These are phyloP conservation scores for Ascoidea rubescens DNA, from an alignment of 805 yeast genomes.

Conservation along the genomic window DNA sequence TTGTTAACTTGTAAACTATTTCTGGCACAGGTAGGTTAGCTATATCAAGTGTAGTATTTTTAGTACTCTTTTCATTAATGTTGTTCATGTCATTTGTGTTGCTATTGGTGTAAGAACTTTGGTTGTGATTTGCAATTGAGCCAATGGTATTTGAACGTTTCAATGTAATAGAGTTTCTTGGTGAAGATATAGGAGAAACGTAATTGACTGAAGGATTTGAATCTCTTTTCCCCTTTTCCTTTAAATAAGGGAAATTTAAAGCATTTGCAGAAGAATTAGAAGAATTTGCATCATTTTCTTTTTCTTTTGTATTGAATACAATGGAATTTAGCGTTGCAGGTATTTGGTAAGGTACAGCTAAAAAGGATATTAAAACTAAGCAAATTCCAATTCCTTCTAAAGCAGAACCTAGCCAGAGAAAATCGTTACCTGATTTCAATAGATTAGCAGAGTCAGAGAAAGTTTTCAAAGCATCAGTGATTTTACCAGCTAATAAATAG, in stretches of 20 bases:
- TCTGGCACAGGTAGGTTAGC: conserved; percentile 16
- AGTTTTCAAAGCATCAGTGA: conserved; percentile 52
- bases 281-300: conserved; percentile 1
- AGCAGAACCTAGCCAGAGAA: conserved; percentile 79
- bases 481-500: conserved; percentile 67
- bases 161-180: conserved; percentile 30
- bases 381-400: conserved; percentile 71
- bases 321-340: conserved; percentile 19
- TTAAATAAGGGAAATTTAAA: too few relatives aligned
- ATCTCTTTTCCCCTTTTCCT: not conserved
- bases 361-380: conserved; percentile 41
- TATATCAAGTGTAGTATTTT: conserved; percentile 13
- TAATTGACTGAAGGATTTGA: not conserved
- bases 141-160: conserved; percentile 10
- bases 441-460: conserved; percentile 60
- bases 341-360: conserved; percentile 37
- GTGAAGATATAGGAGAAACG: conserved; percentile 26
- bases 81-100: not conserved
- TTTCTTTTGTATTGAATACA: conserved; percentile 9
- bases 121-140: conserved; percentile 1
- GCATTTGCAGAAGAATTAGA: not conserved
- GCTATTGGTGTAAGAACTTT: conserved; percentile 3
- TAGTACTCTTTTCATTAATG: conserved; percentile 7
- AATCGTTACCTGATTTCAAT: conserved; percentile 53
- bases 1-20: conserved; percentile 23